Evolutionary conservation across 108 stramenopile species (phyloP), one percentile per base, ranked within the genome.

Genomic region (Nitzschia sp.): DNA sequence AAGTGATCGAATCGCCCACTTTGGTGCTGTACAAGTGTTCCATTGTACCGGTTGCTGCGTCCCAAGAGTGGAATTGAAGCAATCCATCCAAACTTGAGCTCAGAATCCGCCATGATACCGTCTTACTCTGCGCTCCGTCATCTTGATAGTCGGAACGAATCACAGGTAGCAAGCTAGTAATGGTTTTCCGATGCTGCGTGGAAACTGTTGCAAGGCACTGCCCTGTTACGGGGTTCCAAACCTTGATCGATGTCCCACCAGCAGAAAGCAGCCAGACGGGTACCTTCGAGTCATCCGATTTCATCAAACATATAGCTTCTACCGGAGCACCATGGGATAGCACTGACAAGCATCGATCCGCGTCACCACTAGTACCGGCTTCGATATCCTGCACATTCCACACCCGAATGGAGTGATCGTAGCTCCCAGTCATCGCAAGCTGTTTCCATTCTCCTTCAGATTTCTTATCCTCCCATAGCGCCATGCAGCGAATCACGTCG

Each of bases 351-450:
- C 89, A 90, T 45, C 79, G 68, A 47, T 86, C 78, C 19, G 61
- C 44, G 22, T 45, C 27, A 35, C 41, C 53, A 2, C 27, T 23
- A 22, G 5, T 21, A 3, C 17, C 17, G 3, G 41, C 45, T 31
- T 57, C 45, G 34, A 73, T 25, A 55, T 69, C 41, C 2, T 76
- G 72, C 19, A 88, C 50, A 64, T 88, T 85, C 93, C 93, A 94
- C 26, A 89, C 80, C 13, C 93, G 88, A 69, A 94, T 73, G 1
- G 93, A 85, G 53, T 92, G 90, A 70, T 94, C 93, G 70, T 91
- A 91, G 26, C 85, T 86, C n/a, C 87, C 93, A 50, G 85, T 92
- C 11, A 90, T 78, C 2, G 74, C 80, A 55, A 85, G 35, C 48
- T 81, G 64, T 15, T 57, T 73, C 78, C 78, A 82, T 28, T 70